Evolutionary conservation across 1,284 basidiomycete species (phyloP).

Genomic region (Retiboletus flavoniger): DNA sequence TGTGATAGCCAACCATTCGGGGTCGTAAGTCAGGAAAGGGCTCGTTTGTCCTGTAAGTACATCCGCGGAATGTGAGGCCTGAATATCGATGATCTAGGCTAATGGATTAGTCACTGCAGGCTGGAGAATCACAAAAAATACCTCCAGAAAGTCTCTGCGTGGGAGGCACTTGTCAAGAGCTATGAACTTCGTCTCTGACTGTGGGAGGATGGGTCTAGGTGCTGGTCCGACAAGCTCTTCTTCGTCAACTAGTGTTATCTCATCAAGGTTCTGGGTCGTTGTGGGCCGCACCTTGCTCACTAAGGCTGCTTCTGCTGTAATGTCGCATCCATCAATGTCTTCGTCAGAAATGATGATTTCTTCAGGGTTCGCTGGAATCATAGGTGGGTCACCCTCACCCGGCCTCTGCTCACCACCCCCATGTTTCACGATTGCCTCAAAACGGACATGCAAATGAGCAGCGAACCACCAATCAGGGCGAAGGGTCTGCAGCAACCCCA

Average conservation of each 20-base stretch:
- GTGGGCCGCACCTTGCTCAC: background rate
- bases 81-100: conserved; percentile 69
- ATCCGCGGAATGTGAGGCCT: conserved; percentile 18
- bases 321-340: conserved; percentile 31
- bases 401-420: conserved; percentile 9
- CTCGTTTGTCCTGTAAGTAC: conserved; percentile 13
- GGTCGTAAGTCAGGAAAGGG: conserved; percentile 67
- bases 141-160: conserved; percentile 82
- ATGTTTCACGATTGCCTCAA: conserved; percentile 60
- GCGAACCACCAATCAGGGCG: conserved; percentile 94
- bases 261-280: conserved; percentile 59
- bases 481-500: conserved; percentile 72
- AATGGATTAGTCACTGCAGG: conserved; percentile 1
- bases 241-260: conserved; percentile 66
- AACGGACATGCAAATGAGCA: conserved; percentile 90
- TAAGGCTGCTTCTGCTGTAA: background rate
- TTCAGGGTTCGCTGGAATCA: conserved; percentile 50
- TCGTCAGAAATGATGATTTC: conserved; percentile 67
- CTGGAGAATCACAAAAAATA: conserved; percentile 32
- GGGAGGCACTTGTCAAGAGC: conserved; percentile 94
- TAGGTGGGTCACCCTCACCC: background rate
- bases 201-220: conserved; percentile 34
- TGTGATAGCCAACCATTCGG: conserved; percentile 92
- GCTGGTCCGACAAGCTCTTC: conserved; percentile 45
- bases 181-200: conserved; percentile 71